Conservation (phyloP, 2,329 filamentous ascomycete genomes). For the Didymella sp. region DNA sequence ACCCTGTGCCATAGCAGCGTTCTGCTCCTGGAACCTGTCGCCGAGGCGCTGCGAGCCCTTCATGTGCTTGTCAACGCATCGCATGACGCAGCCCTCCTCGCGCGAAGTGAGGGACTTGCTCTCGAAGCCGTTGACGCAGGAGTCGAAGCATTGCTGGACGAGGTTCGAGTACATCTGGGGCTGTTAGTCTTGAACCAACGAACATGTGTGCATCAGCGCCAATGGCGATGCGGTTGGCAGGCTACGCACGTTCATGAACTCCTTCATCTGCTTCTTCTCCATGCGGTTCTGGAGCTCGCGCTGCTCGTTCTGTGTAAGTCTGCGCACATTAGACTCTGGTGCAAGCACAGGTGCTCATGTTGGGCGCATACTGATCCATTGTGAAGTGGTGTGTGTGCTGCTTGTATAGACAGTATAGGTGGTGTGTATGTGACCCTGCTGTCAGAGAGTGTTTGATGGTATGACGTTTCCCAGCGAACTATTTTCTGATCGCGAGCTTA, state of each 20-base stretch:
- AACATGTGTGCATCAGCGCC: constrained; percentile 5
- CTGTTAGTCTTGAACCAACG: neutral
- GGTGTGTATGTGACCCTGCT: neutral
- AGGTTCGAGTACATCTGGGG: constrained; percentile 73
- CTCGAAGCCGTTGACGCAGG: constrained; percentile 98
- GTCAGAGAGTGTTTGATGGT: constrained; percentile 7
- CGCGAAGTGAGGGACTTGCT: constrained; percentile 89
- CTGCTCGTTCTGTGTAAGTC: constrained; percentile 80
- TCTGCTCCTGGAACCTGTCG: constrained; percentile 84
- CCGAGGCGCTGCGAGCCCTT: constrained; percentile 89
- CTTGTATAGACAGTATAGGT: neutral
- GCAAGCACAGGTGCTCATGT: neutral
- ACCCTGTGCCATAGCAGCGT: constrained; percentile 71
- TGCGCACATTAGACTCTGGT: constrained; percentile 44
- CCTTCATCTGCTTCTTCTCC: constrained; percentile 98
- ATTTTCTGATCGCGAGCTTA: constrained; percentile 10
- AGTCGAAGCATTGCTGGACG: constrained; percentile 90
- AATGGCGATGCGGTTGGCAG: constrained; percentile 5
- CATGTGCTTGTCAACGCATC: constrained; percentile 96
- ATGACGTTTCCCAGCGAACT: constrained; percentile 19
- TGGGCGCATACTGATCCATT: constrained; percentile 49
- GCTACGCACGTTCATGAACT: constrained; percentile 88
- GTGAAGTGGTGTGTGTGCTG: constrained; percentile 1
- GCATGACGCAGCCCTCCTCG: constrained; percentile 90
- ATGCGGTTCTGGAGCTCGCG: constrained; percentile 92